These are phyloP conservation scores for Macadamia integrifolia DNA, from an alignment of 164 flowering plant genomes.

Conservation along the genomic window DNA sequence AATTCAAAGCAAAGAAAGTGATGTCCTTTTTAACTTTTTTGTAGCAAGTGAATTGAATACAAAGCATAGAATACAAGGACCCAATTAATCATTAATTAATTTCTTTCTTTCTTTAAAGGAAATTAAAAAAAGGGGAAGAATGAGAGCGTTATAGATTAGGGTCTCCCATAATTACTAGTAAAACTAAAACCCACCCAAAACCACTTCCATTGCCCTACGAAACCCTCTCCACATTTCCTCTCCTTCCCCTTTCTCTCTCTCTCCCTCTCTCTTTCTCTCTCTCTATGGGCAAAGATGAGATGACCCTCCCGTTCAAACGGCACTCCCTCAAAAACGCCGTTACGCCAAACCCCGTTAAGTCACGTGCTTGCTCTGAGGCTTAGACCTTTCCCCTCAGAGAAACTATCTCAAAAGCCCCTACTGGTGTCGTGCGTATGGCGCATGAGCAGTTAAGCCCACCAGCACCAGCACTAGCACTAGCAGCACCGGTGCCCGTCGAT, in stretches of 20 bases:
- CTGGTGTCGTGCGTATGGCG: constrained; percentile 5
- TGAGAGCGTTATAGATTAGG: not conserved
- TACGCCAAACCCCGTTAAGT: constrained; percentile 2
- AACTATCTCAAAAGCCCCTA: not conserved
- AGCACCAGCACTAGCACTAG: too few relatives aligned
- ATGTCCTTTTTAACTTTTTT: constrained; percentile 1
- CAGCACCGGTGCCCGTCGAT: not conserved
- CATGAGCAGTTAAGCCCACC: constrained; percentile 5
- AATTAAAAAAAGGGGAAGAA: not conserved
- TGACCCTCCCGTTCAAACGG: not conserved
- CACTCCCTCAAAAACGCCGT: constrained; percentile 4
- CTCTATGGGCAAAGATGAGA: not conserved
- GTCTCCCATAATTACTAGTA: not conserved
- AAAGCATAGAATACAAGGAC: not conserved
- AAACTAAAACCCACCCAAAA: constrained; percentile 1
- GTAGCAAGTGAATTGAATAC: not conserved
- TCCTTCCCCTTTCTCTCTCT: not conserved
- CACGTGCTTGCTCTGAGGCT: constrained; percentile 4
- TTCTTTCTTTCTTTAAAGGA: not conserved
- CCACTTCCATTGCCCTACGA: not conserved
- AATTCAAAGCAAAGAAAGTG: constrained; percentile 1
- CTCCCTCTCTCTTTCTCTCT: not conserved
- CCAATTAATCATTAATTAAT: not conserved
- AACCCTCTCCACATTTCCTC: not conserved
- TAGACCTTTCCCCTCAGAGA: too few relatives aligned